Conservation (phyloP, 345 rosid genomes). For the Murraya koenigii region DNA sequence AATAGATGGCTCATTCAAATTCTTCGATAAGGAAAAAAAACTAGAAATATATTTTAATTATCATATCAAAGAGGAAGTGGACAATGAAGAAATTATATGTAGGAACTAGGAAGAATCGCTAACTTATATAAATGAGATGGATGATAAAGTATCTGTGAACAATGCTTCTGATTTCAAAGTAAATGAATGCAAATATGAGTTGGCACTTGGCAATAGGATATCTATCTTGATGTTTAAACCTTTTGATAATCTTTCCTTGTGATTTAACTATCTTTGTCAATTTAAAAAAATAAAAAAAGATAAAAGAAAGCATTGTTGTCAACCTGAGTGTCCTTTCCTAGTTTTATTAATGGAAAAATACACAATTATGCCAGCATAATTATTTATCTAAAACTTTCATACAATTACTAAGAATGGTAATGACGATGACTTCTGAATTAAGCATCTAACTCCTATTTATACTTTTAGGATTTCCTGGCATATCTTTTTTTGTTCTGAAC, state of each 20-base stretch:
- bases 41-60: background rate
- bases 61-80: background rate
- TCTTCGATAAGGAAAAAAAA: background rate
- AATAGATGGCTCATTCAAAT: background rate
- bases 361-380: background rate
- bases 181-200: background rate
- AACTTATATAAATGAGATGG: background rate
- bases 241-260: background rate
- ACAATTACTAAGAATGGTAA: background rate
- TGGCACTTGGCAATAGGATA: background rate
- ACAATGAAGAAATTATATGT: background rate
- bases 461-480: background rate
- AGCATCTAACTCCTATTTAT: slow-evolving; percentile 7
- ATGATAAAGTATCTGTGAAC: background rate
- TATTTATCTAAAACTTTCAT: background rate
- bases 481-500: background rate
- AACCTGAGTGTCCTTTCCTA: background rate
- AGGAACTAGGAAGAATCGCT: background rate
- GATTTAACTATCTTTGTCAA: background rate
- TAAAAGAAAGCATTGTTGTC: background rate
- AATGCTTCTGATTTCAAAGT: background rate
- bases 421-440: slow-evolving; percentile 17
- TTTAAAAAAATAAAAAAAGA: no score
- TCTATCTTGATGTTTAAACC: slow-evolving; percentile 2
- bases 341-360: background rate